These are phyloP conservation scores for Erysimum cheiranthoides DNA, from an alignment of 345 rosid genomes.

Conservation along the genomic window DNA sequence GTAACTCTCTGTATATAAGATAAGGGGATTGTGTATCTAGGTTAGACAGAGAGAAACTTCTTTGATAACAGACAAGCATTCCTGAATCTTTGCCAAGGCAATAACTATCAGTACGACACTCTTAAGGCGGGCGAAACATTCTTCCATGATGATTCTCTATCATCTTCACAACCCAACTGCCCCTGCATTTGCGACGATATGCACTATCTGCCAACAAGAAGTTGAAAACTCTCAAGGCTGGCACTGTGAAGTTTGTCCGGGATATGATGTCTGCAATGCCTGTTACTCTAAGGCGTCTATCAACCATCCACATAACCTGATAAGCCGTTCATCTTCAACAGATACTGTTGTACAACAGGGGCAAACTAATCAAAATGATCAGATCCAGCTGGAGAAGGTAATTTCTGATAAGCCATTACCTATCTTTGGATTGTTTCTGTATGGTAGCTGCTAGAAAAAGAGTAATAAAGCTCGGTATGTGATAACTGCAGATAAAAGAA, in stretches of 20 bases:
- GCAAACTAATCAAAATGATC: constrained; percentile 65
- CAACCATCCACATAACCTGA: constrained; percentile 88
- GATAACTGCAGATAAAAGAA: constrained; percentile 70
- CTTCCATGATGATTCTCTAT: constrained; percentile 98
- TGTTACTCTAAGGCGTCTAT: constrained; percentile 77
- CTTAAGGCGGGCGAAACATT: constrained; percentile 94
- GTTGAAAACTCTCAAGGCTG: constrained; percentile 91
- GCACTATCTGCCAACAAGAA: constrained; percentile 78
- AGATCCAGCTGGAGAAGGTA: constrained; percentile 14
- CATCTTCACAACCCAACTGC: constrained; percentile 97
- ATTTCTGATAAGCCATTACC: constrained; percentile 2
- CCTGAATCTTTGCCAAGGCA: constrained; percentile 90
- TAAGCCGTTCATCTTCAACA: constrained; percentile 73
- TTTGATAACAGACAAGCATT: constrained; percentile 94
- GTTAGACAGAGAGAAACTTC: constrained; percentile 89
- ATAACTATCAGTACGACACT: constrained; percentile 95
- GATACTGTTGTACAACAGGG: constrained; percentile 73
- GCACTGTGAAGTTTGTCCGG: constrained; percentile 89
- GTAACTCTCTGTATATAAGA: no score
- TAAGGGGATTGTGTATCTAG: no score
- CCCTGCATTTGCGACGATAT: constrained; percentile 83
- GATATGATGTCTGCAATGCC: constrained; percentile 79
- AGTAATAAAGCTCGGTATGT: neutral
- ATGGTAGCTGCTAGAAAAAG: constrained; percentile 3
- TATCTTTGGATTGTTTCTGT: neutral